Base-by-base conservation (phyloP, 768 basidiomycete genomes). In the Leucocoprinus leucothites region DNA sequence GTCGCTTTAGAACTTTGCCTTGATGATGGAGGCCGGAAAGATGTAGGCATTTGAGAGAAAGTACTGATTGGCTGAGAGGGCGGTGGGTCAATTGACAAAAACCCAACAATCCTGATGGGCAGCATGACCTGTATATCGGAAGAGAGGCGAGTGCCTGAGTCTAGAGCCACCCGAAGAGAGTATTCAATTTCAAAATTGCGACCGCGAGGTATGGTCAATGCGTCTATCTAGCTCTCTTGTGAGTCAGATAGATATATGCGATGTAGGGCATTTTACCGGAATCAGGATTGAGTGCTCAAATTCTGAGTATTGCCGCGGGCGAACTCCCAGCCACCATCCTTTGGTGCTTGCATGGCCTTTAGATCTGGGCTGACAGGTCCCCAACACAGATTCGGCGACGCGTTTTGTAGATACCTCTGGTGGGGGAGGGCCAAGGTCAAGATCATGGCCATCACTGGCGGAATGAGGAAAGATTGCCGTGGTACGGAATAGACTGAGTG, bases 251-350 rank as follows among this genome's bases (percentile, higher is more conserved):
- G 28, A 52, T 14, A 51, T 24, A 22, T 24, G 46, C 18, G 38
- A 13, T 21, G 21, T 48, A 42, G 58, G 41, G 49, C 13, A 14
- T 72, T 87, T 71, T 64, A 94, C 94, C 24, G 94, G 93, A 40
- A 95, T 63, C 8, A 81, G 64, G 6, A 97, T 76, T 50, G 78
- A 82, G 63, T 91, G 86, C 14, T 79, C 77, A 67, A 93, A 91
- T 18, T 82, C 76, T 8, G 76, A 70, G 4, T 74, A 73, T 58
- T 86, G 82, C 1, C 83, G 82, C 2, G 87, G 73, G 13, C 74
- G 69, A 5, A 95, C 84, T 7, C 94, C 94, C 4, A 82, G 77
- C 93, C 94, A 96, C 89, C 91, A 96, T 1, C 93, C 94, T 62
- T 84, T 86, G 21, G 85, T 88, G 40, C 88, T 92, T 9, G 87